Base-by-base conservation (phyloP, 306 rosid genomes). In the Nissolia schottii region DNA sequence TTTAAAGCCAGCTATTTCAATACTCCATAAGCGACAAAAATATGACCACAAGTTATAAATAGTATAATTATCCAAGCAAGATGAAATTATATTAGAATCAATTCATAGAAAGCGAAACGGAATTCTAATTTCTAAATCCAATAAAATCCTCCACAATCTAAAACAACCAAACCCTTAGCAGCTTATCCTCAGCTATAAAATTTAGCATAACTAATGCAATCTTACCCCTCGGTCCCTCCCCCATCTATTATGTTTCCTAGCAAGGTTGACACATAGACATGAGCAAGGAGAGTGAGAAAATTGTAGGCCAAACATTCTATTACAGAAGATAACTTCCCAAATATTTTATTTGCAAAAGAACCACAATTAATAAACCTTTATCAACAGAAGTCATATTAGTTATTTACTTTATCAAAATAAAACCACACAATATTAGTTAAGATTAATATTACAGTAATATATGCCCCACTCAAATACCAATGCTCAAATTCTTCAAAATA, bases 401-500 rank as follows among this genome's bases (percentile, higher is more conserved):
- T 48, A 56, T 18, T n/a, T n/a, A n/a, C 53, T 46, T 56, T 10
- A 22, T 64, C 3, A 78, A 23, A 71, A 20, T 15, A 7, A 37
- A 40, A 70, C 2, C 5, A 11, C 20, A 49, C 20, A 67, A 46
- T 22, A 49, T n/a, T 45, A 15, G 50, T 43, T 43, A 19, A 19
- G 7, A 11, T 23, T 32, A 31, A 70, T 14, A 24, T 48, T 57
- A 48, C 49, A 66, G 18, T 2, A 9, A 0, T 3, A 29, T 22
- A 61, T 29, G 14, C 28, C 58, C 55, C 49, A 56, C 24, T 31
- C 53, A 29, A 24, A 58, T 64, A 53, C 35, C 62, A 63, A 41
- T 7, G 31, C 48, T 23, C 32, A 64, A 51, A n/a, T 18, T 49
- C 62, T 14, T 77, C 43, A 46, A 58, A 74, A 70, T 59, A 87